A percentile compares a stretch with the other conserved stretches of the same genome.
phyloP scores from a whole-genome alignment of 192 early-diverging fungal genomes.

The Linnemannia hyalina region DNA sequence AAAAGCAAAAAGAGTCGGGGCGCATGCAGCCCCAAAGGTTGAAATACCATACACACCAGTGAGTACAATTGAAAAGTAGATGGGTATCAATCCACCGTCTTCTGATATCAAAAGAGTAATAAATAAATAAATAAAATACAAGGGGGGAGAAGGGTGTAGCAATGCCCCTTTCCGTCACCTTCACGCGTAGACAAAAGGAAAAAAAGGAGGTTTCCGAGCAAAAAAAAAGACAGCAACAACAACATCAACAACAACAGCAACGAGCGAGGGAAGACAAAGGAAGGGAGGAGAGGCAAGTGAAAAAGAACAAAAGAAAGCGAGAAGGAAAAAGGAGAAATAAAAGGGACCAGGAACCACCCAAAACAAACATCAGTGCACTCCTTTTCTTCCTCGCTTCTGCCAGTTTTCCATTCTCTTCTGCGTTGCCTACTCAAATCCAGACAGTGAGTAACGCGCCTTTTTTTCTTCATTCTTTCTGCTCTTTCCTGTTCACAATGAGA shows the following conservation, averaged over 20 bases:
- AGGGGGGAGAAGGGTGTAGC: not conserved
- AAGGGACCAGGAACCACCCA: not conserved
- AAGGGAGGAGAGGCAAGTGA: not conserved
- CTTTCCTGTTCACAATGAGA: not conserved
- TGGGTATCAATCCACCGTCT: not conserved
- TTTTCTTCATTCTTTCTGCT: not conserved
- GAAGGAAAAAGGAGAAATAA: not conserved
- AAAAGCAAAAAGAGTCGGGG: not conserved
- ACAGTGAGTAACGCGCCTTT: not conserved
- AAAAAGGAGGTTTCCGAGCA: not conserved
- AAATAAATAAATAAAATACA: not conserved
- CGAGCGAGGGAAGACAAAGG: not conserved
- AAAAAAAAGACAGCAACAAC: not conserved
- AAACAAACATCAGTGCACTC: not conserved
- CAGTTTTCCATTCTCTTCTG: not conserved
- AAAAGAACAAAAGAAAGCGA: not conserved
- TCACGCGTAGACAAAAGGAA: constrained; percentile 3
- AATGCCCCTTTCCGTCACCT: not conserved
- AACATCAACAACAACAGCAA: not conserved
- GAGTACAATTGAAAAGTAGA: not conserved
- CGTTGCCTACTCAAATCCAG: not conserved
- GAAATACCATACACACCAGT: not conserved
- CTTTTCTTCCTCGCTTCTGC: not conserved
- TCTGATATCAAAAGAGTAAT: not conserved
- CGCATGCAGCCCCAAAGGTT: not conserved